These are phyloP conservation scores for Thyridium curvatum DNA, from an alignment of 2,329 filamentous ascomycete species.

Conservation along the genomic window DNA sequence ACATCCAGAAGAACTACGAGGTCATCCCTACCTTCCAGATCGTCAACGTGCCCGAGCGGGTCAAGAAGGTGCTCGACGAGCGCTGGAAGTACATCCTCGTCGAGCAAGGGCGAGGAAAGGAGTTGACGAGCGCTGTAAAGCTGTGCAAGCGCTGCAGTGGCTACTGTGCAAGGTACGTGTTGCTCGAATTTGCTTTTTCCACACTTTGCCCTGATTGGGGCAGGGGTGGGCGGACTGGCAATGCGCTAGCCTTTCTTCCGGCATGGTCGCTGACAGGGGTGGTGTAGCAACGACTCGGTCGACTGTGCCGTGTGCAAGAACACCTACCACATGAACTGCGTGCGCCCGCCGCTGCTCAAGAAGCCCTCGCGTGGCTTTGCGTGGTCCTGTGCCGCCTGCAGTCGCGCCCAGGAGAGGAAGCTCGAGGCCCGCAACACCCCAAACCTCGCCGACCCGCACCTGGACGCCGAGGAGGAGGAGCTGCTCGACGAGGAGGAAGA, in stretches of 20 bases:
- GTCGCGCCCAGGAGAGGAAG: conserved; percentile 88
- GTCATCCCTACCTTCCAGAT: conserved; percentile 87
- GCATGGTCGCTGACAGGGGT: too few relatives aligned
- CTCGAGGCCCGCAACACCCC: conserved; percentile 86
- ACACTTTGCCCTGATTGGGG: conserved; percentile 1
- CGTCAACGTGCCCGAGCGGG: conserved; percentile 90
- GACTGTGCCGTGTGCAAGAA: conserved; percentile 92
- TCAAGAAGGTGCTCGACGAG: conserved; percentile 93
- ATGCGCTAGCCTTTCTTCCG: not conserved
- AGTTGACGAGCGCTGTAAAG: conserved; percentile 93
- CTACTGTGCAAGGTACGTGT: conserved; percentile 82
- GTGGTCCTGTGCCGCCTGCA: conserved; percentile 95
- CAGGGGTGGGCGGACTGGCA: not conserved
- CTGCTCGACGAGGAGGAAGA: conserved; percentile 68
- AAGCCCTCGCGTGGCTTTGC: conserved; percentile 97
- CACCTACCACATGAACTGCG: conserved; percentile 98
- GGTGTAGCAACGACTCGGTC: conserved; percentile 76
- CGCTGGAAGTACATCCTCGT: conserved; percentile 95
- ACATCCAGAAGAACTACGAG: conserved; percentile 97
- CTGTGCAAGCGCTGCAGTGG: conserved; percentile 86
- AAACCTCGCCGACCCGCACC: conserved; percentile 49
- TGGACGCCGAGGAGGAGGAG: conserved; percentile 59
- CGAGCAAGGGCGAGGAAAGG: conserved; percentile 88
- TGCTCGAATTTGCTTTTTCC: conserved; percentile 3
- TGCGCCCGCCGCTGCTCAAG: conserved; percentile 83